phyloP scores from a whole-genome alignment of 1,284 basidiomycete genomes.

The Pseudozyma tsukubaensis region DNA sequence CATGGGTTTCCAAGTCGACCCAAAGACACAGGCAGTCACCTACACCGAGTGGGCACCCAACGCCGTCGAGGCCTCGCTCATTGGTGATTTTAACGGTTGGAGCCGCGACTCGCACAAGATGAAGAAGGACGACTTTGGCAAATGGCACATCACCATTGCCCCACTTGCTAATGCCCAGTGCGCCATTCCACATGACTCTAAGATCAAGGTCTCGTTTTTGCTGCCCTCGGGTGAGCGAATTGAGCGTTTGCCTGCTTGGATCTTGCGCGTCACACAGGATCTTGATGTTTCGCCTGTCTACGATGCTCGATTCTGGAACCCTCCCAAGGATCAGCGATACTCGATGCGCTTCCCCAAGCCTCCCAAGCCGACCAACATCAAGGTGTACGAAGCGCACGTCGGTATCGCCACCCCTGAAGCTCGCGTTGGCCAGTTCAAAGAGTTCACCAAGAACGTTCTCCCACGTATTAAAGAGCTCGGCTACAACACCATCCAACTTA shows the following conservation, averaged over 20 bases:
- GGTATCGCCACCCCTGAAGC: conserved; percentile 91
- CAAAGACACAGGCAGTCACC: conserved; percentile 77
- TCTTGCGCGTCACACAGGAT: conserved; percentile 93
- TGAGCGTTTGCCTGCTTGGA: conserved; percentile 93
- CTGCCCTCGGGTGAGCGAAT: conserved; percentile 83
- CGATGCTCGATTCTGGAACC: conserved; percentile 99
- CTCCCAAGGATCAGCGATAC: conserved; percentile 79
- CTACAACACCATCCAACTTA: conserved; percentile 94
- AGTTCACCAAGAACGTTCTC: conserved; percentile 83
- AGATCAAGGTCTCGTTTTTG: conserved; percentile 77
- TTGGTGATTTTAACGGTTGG: conserved; percentile 97
- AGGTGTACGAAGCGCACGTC: conserved; percentile 98
- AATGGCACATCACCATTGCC: conserved; percentile 90
- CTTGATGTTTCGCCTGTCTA: conserved; percentile 88
- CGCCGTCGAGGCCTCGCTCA: conserved; percentile 82
- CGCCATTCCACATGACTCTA: conserved; percentile 92
- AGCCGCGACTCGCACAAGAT: conserved; percentile 81
- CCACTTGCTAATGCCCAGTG: conserved; percentile 73
- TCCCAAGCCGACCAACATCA: conserved; percentile 76
- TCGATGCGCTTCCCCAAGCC: conserved; percentile 84
- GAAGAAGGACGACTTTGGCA: conserved; percentile 86
- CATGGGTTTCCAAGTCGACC: conserved; percentile 82
- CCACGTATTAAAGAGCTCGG: conserved; percentile 89
- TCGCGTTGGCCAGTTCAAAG: conserved; percentile 92
- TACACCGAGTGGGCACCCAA: conserved; percentile 98